phyloP scores from a whole-genome alignment of 2,329 filamentous ascomycete genomes.

The Massarina eburnea region DNA sequence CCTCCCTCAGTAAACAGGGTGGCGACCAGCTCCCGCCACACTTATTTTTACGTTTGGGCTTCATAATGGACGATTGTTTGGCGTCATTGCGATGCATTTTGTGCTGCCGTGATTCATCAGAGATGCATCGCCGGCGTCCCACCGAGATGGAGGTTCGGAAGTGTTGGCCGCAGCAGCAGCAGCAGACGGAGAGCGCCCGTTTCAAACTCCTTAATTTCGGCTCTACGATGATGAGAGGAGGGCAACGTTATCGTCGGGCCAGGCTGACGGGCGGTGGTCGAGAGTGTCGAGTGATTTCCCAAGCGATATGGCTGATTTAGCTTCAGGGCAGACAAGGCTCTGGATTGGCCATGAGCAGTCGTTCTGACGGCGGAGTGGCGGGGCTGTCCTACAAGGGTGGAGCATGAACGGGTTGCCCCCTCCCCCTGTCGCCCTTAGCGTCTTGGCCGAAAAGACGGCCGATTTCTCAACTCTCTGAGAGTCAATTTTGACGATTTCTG shows the following conservation, averaged over 20 bases:
- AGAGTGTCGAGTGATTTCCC: slow-evolving; percentile 22
- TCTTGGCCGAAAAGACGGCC: too few relatives aligned
- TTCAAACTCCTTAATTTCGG: slow-evolving; percentile 44
- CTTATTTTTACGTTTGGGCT: slow-evolving; percentile 33
- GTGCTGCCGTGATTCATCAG: too few relatives aligned
- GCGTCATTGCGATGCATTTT: slow-evolving; percentile 1
- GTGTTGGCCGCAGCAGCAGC: too few relatives aligned
- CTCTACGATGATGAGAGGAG: slow-evolving; percentile 21
- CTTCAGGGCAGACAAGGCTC: slow-evolving; percentile 13
- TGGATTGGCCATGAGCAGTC: slow-evolving; percentile 30
- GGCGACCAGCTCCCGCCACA: slow-evolving; percentile 31
- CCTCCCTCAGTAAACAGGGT: slow-evolving; percentile 17
- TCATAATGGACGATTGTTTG: background rate
- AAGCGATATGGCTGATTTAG: slow-evolving; percentile 37
- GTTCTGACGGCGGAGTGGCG: slow-evolving; percentile 23
- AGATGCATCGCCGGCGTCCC: too few relatives aligned
- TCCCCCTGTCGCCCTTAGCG: too few relatives aligned
- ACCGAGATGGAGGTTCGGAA: too few relatives aligned
- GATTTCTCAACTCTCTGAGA: too few relatives aligned
- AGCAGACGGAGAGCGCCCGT: slow-evolving; percentile 19
- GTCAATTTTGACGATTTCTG: too few relatives aligned
- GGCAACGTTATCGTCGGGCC: slow-evolving; percentile 21
- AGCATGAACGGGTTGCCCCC: too few relatives aligned
- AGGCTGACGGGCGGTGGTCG: slow-evolving; percentile 13
- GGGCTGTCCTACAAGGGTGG: slow-evolving; percentile 19